Conservation (phyloP, 2,329 filamentous ascomycete genomes). For the Alternaria brassicae region DNA sequence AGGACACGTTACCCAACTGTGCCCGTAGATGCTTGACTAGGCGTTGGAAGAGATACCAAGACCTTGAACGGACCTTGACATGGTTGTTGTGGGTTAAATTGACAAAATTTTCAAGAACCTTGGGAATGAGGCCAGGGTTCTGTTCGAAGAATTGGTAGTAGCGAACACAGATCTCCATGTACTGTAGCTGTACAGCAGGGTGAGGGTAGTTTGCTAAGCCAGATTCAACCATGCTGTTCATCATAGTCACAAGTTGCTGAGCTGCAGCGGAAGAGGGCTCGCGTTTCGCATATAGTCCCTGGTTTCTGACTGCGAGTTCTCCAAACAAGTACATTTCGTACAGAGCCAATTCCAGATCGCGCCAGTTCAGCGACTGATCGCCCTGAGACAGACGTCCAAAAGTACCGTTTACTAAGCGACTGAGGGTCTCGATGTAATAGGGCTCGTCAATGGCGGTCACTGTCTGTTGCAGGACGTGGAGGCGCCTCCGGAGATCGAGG, state of each 20-base stretch:
- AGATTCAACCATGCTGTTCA: conserved; percentile 93
- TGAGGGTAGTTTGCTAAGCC: conserved; percentile 88
- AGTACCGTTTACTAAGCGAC: conserved; percentile 84
- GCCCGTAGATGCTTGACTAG: conserved; percentile 86
- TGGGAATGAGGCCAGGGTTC: conserved; percentile 80
- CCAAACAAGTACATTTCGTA: conserved; percentile 97
- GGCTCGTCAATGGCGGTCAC: conserved; percentile 87
- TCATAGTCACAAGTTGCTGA: conserved; percentile 86
- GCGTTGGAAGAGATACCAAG: conserved; percentile 96
- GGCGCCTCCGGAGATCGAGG: conserved; percentile 86
- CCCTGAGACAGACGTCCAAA: conserved; percentile 78
- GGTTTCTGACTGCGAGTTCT: conserved; percentile 87
- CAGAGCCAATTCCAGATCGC: conserved; percentile 90
- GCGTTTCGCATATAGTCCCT: conserved; percentile 85
- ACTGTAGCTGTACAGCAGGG: conserved; percentile 90
- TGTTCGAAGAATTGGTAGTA: conserved; percentile 93
- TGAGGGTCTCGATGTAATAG: conserved; percentile 88
- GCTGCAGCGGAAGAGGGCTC: conserved; percentile 80
- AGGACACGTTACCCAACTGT: conserved; percentile 86
- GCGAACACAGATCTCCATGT: conserved; percentile 97
- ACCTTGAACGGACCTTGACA: conserved; percentile 84
- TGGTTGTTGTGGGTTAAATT: conserved; percentile 87
- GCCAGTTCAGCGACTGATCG: conserved; percentile 84
- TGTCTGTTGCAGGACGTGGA: conserved; percentile 91
- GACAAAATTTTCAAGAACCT: conserved; percentile 90